phyloP scores from a whole-genome alignment of 805 yeast genomes.

The Cyberlindnera lachancei region DNA sequence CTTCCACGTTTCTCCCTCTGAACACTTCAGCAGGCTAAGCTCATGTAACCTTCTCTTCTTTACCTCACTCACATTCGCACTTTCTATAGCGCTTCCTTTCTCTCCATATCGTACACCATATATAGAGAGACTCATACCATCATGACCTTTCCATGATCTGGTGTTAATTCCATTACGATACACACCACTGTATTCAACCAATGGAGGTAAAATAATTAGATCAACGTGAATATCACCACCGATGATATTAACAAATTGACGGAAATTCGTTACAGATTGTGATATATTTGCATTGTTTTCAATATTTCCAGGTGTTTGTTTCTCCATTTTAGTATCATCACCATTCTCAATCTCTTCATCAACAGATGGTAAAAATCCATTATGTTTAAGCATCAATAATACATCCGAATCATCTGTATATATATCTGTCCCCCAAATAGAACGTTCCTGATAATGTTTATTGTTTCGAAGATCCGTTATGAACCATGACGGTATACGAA shows the following conservation, averaged over 20 bases:
- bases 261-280: constrained; percentile 22
- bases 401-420: constrained; percentile 94
- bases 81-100: constrained; percentile 20
- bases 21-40: constrained; percentile 9
- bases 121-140: constrained; percentile 70
- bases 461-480: constrained; percentile 20
- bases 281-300: constrained; percentile 24
- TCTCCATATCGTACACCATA: constrained; percentile 31
- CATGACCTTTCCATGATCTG: constrained; percentile 72
- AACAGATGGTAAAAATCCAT: constrained; percentile 50
- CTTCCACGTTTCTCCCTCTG: constrained; percentile 11
- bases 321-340: constrained; percentile 9
- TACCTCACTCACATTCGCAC: constrained; percentile 8
- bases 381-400: constrained; percentile 64
- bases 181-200: constrained; percentile 57
- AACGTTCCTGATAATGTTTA: constrained; percentile 20
- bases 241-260: constrained; percentile 21
- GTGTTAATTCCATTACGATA: constrained; percentile 66
- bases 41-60: constrained; percentile 19
- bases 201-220: constrained; percentile 54
- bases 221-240: constrained; percentile 29
- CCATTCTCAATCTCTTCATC: constrained; percentile 18
- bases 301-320: constrained; percentile 36
- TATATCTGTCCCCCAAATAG: constrained; percentile 86
- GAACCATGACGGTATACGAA: constrained; percentile 22